phyloP scores from a whole-genome alignment of 176 grass and related monocot species.

The Melocanna baccifera region DNA sequence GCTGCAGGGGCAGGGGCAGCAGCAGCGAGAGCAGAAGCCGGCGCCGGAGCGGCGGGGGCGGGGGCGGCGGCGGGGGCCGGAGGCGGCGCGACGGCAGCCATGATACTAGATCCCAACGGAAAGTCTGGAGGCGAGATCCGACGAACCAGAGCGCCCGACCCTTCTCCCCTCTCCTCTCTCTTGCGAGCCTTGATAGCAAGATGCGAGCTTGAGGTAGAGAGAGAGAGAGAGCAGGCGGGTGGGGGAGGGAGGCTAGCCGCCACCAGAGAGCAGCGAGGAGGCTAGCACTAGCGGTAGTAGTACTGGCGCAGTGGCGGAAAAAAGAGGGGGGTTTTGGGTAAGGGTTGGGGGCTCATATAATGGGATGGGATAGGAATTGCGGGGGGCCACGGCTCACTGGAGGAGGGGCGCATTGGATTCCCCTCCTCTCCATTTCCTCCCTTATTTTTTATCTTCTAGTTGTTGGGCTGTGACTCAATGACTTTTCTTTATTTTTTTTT shows the following conservation, averaged over 20 bases:
- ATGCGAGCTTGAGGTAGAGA: conserved; percentile 8
- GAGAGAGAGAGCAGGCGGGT: conserved; percentile 1
- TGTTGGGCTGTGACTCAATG: not conserved
- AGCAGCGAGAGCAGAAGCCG: not conserved
- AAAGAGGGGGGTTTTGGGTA: conserved; percentile 36
- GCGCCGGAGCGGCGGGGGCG: not conserved
- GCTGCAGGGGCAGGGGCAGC: conserved; percentile 31
- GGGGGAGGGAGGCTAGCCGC: conserved; percentile 44
- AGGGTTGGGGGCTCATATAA: conserved; percentile 30
- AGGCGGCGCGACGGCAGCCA: conserved; percentile 62
- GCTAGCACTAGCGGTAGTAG: conserved; percentile 6
- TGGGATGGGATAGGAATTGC: conserved; percentile 5
- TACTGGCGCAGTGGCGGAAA: conserved; percentile 11
- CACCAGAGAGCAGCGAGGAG: conserved; percentile 42
- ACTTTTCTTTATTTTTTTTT: not conserved
- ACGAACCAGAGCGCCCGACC: conserved; percentile 22
- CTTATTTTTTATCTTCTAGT: not conserved
- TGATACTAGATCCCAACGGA: conserved; percentile 40
- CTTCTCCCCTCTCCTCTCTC: conserved; percentile 29
- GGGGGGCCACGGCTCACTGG: conserved; percentile 33
- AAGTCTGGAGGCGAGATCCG: conserved; percentile 41
- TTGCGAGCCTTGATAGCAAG: conserved; percentile 15
- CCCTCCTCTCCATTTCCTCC: not conserved
- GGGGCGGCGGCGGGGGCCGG: conserved; percentile 6
- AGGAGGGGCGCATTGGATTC: conserved; percentile 17